Evolutionary conservation across 1,284 basidiomycete genomes (phyloP), one percentile per base, ranked within the genome.

Genomic region (Polyporus tsugae): DNA sequence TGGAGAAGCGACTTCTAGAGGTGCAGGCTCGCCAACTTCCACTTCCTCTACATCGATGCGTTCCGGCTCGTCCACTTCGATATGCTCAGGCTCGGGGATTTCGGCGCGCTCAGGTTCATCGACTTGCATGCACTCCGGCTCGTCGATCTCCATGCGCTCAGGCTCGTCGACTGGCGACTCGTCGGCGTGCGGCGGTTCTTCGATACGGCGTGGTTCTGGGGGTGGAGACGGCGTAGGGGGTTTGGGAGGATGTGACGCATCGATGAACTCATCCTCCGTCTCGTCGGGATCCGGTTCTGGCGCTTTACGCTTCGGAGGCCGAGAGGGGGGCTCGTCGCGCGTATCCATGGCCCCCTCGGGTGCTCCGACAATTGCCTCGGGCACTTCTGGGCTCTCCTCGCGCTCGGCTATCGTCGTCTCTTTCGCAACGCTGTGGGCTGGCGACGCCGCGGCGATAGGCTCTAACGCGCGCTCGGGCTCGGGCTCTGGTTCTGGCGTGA

Each of bases 191-290:
- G 6, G 44, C 53, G 52, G 22, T 15, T 58, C 55, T 64, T 65
- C 22, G 44, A 10, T 36, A 15, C 22, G 33, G 11, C 42, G 36
- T 38, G 55, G 35, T 7, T 62, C 64, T 2, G 52, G 29, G 15
- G 60, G 15, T 33, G 39, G 49, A 25, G 61, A 41, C 29, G 58
- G 58, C 10, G 36, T 38, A 29, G 58, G 58, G 10, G 58, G 58
- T 39, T 25, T 60, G n/a, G 58, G 58, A 9, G 58, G 58, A 15
- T 60, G 22, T 13, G 38, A 41, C 10, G 36, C 58, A 25, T 60
- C 58, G 15, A 60, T 60, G 36, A 60, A 60, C 38, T 60, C 58
- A 9, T 60, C 58, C n/a, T 60, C 58, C 1, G 58, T 60, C 38
- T 57, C 60, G 35, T 39, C 60, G 15, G 39, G 66, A 53, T 57